These are phyloP conservation scores for Cytospora mali DNA, from an alignment of 2,329 filamentous ascomycete species.

Conservation along the genomic window DNA sequence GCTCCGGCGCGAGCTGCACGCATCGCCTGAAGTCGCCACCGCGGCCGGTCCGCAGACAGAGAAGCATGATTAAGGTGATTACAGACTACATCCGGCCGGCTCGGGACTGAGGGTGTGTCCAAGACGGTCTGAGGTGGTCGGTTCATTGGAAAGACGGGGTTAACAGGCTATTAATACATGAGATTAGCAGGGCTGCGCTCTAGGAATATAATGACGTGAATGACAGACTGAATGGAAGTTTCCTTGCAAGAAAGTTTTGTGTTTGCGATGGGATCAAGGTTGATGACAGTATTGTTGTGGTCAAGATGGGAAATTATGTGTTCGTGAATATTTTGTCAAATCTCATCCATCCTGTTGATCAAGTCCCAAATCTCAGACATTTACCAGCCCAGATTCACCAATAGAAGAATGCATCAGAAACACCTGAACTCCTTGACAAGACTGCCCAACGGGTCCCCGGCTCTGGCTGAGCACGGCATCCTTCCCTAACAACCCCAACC, in stretches of 20 bases:
- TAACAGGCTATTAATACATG: not conserved
- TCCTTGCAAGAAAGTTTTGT: not conserved
- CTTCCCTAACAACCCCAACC: not conserved
- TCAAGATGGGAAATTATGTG: not conserved
- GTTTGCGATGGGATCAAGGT: not conserved
- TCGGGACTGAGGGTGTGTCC: not conserved
- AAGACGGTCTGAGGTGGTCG: not conserved
- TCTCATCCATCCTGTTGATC: not conserved
- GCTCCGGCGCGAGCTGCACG: slow-evolving; percentile 19
- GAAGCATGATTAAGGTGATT: slow-evolving; percentile 23
- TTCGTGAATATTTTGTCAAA: not conserved
- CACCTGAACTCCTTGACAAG: not conserved
- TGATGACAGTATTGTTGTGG: slow-evolving; percentile 12
- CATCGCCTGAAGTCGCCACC: slow-evolving; percentile 19
- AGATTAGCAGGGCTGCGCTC: too few species aligned
- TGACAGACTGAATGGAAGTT: not conserved
- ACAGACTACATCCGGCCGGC: slow-evolving; percentile 20
- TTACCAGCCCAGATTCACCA: not conserved
- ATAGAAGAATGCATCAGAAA: not conserved
- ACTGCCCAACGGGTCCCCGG: too few species aligned
- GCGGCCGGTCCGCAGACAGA: slow-evolving; percentile 19
- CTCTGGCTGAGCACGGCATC: not conserved
- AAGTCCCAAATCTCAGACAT: not conserved
- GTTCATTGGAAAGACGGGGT: not conserved
- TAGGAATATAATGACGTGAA: not conserved